phyloP scores from a whole-genome alignment of 495 filamentous ascomycete genomes.

The Daldinia concentrica region DNA sequence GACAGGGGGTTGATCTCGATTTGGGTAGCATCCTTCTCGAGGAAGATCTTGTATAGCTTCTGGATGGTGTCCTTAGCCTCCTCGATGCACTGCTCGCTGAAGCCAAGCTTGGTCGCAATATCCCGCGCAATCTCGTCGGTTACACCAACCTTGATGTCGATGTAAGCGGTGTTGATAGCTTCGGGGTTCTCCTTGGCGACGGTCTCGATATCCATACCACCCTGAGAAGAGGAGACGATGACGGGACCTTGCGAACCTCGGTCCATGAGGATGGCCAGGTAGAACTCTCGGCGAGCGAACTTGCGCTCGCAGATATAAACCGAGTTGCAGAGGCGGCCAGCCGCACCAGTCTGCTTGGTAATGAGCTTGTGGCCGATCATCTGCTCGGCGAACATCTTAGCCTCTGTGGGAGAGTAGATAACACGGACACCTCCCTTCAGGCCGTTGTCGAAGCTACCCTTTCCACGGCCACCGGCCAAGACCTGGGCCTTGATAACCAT shows the following conservation, averaged over 20 bases:
- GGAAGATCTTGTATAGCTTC: slow-evolving; percentile 98
- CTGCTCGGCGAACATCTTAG: slow-evolving; percentile 97
- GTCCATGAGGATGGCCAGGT: slow-evolving; percentile 98
- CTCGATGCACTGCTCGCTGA: slow-evolving; percentile 95
- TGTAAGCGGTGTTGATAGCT: slow-evolving; percentile 89
- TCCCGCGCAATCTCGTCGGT: slow-evolving; percentile 92
- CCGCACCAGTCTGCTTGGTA: slow-evolving; percentile 97
- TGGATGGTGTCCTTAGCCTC: slow-evolving; percentile 95
- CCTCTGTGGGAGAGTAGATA: slow-evolving; percentile 87
- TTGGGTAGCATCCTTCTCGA: slow-evolving; percentile 97
- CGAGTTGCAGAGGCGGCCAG: slow-evolving; percentile 89
- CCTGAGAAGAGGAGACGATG: slow-evolving; percentile 96
- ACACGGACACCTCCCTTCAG: slow-evolving; percentile 98
- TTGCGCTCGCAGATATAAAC: slow-evolving; percentile 99
- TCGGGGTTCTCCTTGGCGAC: slow-evolving; percentile 98
- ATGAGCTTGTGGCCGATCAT: slow-evolving; percentile 99
- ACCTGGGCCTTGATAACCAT: slow-evolving; percentile 99
- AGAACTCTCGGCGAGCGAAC: slow-evolving; percentile 98
- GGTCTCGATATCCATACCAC: slow-evolving; percentile 98
- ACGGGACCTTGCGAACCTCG: slow-evolving; percentile 89
- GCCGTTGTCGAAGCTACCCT: slow-evolving; percentile 96
- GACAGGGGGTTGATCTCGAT: slow-evolving; percentile 99
- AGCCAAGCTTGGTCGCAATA: slow-evolving; percentile 92
- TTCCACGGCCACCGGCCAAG: slow-evolving; percentile 94
- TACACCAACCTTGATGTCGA: slow-evolving; percentile 94